phyloP scores from a whole-genome alignment of 768 basidiomycete genomes.

The Vararia minispora region DNA sequence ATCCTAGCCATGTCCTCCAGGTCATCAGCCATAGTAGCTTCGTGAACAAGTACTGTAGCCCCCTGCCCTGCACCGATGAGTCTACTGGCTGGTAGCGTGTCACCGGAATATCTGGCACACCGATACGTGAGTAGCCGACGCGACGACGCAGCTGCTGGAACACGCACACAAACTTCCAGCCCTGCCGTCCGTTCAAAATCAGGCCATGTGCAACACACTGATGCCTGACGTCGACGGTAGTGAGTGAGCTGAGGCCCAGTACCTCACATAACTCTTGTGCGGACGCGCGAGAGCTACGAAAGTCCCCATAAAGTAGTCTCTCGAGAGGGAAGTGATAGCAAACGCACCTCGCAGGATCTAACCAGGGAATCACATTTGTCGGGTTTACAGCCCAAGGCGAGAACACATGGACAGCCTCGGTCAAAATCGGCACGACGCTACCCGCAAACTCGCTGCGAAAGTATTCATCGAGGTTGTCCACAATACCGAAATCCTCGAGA shows the following conservation, averaged over 20 bases:
- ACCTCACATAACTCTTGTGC: conserved; percentile 9
- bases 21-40: conserved; percentile 87
- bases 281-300: conserved; percentile 8
- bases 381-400: not conserved
- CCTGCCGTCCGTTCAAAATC: conserved; percentile 9
- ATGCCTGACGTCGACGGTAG: conserved; percentile 11
- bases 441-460: too few relatives aligned
- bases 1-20: conserved; percentile 56
- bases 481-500: conserved; percentile 61
- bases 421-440: conserved; percentile 42
- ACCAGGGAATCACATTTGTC: not conserved
- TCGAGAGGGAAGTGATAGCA: too few relatives aligned
- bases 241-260: conserved; percentile 7
- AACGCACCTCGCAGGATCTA: too few relatives aligned
- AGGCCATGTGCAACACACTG: conserved; percentile 12
- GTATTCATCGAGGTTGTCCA: conserved; percentile 28
- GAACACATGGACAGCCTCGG: conserved; percentile 7
- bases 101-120: conserved; percentile 74
- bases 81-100: conserved; percentile 68
- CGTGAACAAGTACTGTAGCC: conserved; percentile 84
- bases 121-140: conserved; percentile 12
- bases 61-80: conserved; percentile 52
- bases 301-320: not conserved
- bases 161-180: conserved; percentile 13
- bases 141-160: not conserved